Conservation (phyloP, 805 yeast species). For the Ogataea neopini region DNA sequence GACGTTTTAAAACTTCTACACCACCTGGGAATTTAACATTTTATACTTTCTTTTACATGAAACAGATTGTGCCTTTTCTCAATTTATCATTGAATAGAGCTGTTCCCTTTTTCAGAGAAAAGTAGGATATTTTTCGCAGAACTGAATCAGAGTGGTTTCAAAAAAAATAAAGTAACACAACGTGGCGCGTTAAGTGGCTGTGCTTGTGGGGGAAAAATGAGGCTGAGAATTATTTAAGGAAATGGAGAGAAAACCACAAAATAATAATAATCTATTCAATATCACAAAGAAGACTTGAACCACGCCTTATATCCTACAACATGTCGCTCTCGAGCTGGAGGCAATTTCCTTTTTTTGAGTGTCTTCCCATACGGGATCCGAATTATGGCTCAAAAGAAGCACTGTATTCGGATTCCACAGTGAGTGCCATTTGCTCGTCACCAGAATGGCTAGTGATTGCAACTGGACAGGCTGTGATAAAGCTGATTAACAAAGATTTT, state of each 20-base stretch:
- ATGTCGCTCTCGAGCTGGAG: slow-evolving; percentile 43
- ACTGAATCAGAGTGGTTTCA: slow-evolving; percentile 5
- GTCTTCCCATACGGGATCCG: slow-evolving; percentile 84
- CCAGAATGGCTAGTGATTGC: slow-evolving; percentile 61
- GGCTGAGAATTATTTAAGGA: neutral
- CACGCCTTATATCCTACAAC: neutral
- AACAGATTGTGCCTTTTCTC: neutral
- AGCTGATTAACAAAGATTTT: slow-evolving; percentile 55
- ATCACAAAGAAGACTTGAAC: no score
- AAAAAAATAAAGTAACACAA: no score
- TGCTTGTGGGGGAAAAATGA: neutral
- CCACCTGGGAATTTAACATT: no score
- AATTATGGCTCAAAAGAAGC: slow-evolving; percentile 58
- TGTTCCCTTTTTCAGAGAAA: neutral
- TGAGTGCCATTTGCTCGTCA: slow-evolving; percentile 64
- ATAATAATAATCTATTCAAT: no score
- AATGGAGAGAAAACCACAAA: neutral
- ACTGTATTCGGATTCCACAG: slow-evolving; percentile 75
- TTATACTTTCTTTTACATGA: no score
- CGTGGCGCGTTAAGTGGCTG: slow-evolving; percentile 5
- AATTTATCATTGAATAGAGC: neutral
- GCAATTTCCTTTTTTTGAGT: slow-evolving; percentile 85
- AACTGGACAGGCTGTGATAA: slow-evolving; percentile 51
- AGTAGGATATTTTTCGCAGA: slow-evolving; percentile 4
- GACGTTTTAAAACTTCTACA: neutral